phyloP scores from a whole-genome alignment of 2,329 filamentous ascomycete genomes.

The Rhynchosporium agropyri region DNA sequence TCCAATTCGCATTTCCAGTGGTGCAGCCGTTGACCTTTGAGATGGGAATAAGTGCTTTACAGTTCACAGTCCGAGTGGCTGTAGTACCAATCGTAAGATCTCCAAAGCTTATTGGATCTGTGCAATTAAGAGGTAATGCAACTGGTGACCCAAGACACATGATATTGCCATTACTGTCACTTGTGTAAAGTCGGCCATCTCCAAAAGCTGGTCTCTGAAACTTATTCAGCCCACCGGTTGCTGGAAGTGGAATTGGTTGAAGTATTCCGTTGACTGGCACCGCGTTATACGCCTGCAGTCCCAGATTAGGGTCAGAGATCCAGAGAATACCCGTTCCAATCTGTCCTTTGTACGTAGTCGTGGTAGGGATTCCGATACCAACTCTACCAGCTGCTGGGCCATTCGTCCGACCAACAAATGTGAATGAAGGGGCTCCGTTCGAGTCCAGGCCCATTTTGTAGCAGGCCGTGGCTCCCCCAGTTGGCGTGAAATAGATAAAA shows the following conservation, averaged over 20 bases:
- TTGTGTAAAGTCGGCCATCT: slow-evolving; percentile 47
- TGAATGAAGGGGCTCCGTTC: slow-evolving; percentile 43
- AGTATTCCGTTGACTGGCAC: slow-evolving; percentile 46
- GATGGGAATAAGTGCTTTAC: slow-evolving; percentile 45
- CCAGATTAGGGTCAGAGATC: slow-evolving; percentile 46
- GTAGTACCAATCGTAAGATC: slow-evolving; percentile 43
- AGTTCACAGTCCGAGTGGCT: slow-evolving; percentile 42
- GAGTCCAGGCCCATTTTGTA: slow-evolving; percentile 44
- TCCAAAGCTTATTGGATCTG: slow-evolving; percentile 46
- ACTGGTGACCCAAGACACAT: slow-evolving; percentile 47
- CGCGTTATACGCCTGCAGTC: slow-evolving; percentile 46
- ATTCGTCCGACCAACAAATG: slow-evolving; percentile 39
- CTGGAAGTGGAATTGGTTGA: slow-evolving; percentile 43
- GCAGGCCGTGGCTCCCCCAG: slow-evolving; percentile 38
- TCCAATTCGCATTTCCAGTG: slow-evolving; percentile 44
- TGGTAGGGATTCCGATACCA: slow-evolving; percentile 42
- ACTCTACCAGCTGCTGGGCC: slow-evolving; percentile 39
- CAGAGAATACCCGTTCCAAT: slow-evolving; percentile 47
- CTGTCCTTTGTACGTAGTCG: slow-evolving; percentile 45
- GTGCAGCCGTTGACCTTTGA: slow-evolving; percentile 45
- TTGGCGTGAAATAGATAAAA: slow-evolving; percentile 51
- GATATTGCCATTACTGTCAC: slow-evolving; percentile 41
- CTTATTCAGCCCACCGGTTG: slow-evolving; percentile 45
- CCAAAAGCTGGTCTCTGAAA: slow-evolving; percentile 47
- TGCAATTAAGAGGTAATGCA: slow-evolving; percentile 47